Evolutionary conservation across 257 asterid species (phyloP).

Genomic region (Ilex aquifolium): DNA sequence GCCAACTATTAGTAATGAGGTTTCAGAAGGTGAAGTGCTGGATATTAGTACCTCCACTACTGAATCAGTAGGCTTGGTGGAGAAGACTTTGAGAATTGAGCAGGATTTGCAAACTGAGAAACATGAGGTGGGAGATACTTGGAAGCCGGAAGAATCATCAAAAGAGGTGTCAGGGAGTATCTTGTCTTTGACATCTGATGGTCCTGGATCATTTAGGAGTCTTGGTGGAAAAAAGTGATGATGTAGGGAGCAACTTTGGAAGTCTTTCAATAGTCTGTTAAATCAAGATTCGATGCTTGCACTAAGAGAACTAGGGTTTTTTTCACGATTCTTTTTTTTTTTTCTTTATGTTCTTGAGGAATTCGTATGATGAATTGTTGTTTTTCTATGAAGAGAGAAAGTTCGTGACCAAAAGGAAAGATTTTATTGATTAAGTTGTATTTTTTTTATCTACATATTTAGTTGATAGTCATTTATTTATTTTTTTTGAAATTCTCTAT

Average conservation of each 20-base stretch:
- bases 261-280: constrained; percentile 44
- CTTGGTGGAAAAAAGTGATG: constrained; percentile 62
- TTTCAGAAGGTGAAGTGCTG: constrained; percentile 22
- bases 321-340: too few relatives aligned
- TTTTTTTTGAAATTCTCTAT: too few relatives aligned
- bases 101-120: constrained; percentile 35
- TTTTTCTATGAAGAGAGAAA: too few relatives aligned
- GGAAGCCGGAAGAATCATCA: constrained; percentile 55
- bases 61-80: constrained; percentile 35
- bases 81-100: constrained; percentile 38
- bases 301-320: too few relatives aligned
- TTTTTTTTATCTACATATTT: too few relatives aligned
- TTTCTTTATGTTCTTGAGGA: too few relatives aligned
- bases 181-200: constrained; percentile 41
- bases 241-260: constrained; percentile 77
- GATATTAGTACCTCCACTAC: constrained; percentile 4
- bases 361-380: too few relatives aligned
- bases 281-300: too few relatives aligned
- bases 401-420: too few relatives aligned
- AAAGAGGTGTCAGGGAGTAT: constrained; percentile 44
- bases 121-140: constrained; percentile 43
- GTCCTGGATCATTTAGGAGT: too few relatives aligned
- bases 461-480: too few relatives aligned
- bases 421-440: too few relatives aligned
- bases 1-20: constrained; percentile 20